Evolutionary conservation across 2,329 filamentous ascomycete species (phyloP).

Genomic region (Microdochium paspali): DNA sequence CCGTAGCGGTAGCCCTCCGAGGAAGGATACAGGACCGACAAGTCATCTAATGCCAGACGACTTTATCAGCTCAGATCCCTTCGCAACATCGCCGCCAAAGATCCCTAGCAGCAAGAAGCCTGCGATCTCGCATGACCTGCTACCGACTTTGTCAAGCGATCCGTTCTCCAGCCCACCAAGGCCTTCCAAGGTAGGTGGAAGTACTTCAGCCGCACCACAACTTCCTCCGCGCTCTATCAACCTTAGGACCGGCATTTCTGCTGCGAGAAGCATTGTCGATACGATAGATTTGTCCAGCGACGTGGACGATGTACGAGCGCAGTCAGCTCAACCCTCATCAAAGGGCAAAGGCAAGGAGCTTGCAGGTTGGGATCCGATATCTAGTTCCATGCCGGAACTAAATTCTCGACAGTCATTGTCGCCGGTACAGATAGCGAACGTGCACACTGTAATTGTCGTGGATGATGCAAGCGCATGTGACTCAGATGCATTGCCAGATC

Average conservation of each 20-base stretch:
- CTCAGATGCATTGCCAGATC: constrained; percentile 39
- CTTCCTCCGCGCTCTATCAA: neutral
- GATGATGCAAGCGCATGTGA: constrained; percentile 18
- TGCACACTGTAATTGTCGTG: constrained; percentile 22
- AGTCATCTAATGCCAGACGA: constrained; percentile 3
- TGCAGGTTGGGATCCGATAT: constrained; percentile 39
- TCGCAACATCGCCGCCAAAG: constrained; percentile 11
- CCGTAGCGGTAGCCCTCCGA: constrained; percentile 17
- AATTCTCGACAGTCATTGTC: constrained; percentile 7
- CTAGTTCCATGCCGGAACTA: constrained; percentile 39
- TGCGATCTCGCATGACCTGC: neutral
- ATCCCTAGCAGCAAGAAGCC: constrained; percentile 4
- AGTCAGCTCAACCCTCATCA: constrained; percentile 7
- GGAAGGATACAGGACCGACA: neutral
- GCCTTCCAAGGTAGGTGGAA: neutral
- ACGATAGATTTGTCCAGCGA: constrained; percentile 19
- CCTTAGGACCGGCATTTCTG: neutral
- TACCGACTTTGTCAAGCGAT: constrained; percentile 6
- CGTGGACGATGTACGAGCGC: constrained; percentile 7
- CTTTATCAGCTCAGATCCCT: constrained; percentile 10
- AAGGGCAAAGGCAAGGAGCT: constrained; percentile 8
- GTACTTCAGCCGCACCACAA: neutral
- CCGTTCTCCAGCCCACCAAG: constrained; percentile 14
- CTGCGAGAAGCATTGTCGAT: constrained; percentile 4
- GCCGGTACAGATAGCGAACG: constrained; percentile 5